Percentiles rank a stretch among this genome's conserved stretches.
Evolutionary conservation across 2,329 filamentous ascomycete genomes (phyloP).

Genomic region (Hypoxylon sp.): DNA sequence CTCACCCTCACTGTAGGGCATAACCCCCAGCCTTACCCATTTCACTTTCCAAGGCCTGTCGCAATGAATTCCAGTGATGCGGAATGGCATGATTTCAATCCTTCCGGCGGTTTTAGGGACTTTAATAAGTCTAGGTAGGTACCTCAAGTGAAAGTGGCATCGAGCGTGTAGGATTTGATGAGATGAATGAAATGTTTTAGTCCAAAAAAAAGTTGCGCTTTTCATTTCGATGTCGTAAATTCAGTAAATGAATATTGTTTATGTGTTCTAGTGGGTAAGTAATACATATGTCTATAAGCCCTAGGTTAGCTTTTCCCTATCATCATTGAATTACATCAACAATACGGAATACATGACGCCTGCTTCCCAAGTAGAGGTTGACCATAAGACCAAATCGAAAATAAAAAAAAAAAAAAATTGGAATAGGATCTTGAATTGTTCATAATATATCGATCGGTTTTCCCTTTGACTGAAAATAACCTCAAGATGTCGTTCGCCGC

Average conservation of each 20-base stretch:
- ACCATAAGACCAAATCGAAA: too few relatives aligned
- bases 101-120: too few relatives aligned
- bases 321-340: neutral
- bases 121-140: too few relatives aligned
- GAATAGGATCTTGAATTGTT: neutral
- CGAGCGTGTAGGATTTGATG: neutral
- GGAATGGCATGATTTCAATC: too few relatives aligned
- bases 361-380: too few relatives aligned
- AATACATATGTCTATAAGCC: neutral
- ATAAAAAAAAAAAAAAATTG: neutral
- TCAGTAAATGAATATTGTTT: neutral
- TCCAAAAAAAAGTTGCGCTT: neutral
- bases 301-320: neutral
- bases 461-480: neutral
- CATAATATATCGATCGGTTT: neutral
- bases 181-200: neutral
- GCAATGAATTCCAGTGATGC: too few relatives aligned
- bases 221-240: constrained; percentile 9
- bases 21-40: neutral
- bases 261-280: neutral
- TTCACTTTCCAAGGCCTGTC: too few relatives aligned
- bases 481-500: constrained; percentile 49
- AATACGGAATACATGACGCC: neutral
- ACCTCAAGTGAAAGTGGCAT: too few relatives aligned
- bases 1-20: too few relatives aligned